Evolutionary conservation across 371 early-diverging fungal species (phyloP), one percentile per base, ranked within the genome.

Genomic region (Lichtheimia hyalospora): DNA sequence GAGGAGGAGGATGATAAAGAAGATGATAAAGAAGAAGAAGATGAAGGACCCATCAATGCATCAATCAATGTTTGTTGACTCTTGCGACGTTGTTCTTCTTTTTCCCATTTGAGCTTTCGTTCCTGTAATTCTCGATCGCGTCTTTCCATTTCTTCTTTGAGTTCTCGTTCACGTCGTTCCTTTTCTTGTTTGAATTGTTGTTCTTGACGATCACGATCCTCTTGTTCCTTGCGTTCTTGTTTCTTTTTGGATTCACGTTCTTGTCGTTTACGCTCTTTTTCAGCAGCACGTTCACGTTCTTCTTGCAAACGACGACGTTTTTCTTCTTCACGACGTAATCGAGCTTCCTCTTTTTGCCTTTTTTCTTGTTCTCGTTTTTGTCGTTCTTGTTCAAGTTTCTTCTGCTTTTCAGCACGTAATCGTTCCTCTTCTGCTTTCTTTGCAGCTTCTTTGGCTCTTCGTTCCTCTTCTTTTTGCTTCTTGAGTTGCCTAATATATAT

Each of bases 241-340:
- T 50, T 44, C 39, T 71, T 63, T 44, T 61, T 67, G 58, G 77
- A 69, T 57, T 74, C 66, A 23, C 66, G 62, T 42, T 63, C 63
- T 44, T 71, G 68, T 44, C 73, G 82, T 55, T 80, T 81, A 21
- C 81, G 78, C 62, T 85, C 77, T 60, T 79, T 81, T 62, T 83
- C 82, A 20, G 77, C 78, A 53, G 82, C 82, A 27, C 76, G 71
- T 25, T 70, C 74, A 42, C 76, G 79, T 21, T 84, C 84, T 44
- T 83, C 81, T 61, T 87, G 85, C 34, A 75, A 64, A 34, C 82
- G 77, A 46, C 68, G 70, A 48, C 78, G 69, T 44, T 79, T 73
- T 49, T 79, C 76, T 24, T 86, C 84, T 54, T 81, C 83, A 44
- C 87, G 88, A 52, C 74, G 73, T 55, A 73, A 69, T 39, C 76